Percentiles rank a stretch among this genome's conserved stretches.
Evolutionary conservation across 768 basidiomycete species (phyloP).

Genomic region (Sporobolomyces phaffii): DNA sequence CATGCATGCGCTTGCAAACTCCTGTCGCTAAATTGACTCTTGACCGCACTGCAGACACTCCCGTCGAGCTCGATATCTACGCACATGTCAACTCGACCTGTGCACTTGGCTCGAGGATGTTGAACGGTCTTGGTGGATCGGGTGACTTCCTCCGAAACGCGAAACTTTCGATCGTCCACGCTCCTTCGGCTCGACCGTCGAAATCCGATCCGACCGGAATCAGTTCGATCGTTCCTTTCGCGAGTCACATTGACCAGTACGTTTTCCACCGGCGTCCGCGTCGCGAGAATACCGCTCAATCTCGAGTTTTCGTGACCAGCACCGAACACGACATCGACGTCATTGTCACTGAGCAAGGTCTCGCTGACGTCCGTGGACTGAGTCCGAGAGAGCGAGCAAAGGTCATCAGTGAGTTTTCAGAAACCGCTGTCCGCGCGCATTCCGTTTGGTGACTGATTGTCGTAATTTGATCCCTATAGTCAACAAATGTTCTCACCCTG

Average conservation of each 20-base stretch:
- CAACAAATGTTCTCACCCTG: conserved; percentile 43
- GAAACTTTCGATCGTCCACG: conserved; percentile 42
- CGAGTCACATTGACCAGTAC: conserved; percentile 42
- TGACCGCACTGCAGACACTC: no score
- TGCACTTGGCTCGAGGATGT: conserved; percentile 43
- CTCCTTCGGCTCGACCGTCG: conserved; percentile 39
- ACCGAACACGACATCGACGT: conserved; percentile 37
- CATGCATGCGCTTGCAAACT: no score
- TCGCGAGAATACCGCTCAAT: no score
- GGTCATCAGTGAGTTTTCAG: conserved; percentile 37
- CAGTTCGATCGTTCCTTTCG: conserved; percentile 44
- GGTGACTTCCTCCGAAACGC: conserved; percentile 45
- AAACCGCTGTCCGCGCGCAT: neutral
- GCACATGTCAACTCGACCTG: conserved; percentile 43
- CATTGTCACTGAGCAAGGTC: conserved; percentile 44
- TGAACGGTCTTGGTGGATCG: conserved; percentile 41
- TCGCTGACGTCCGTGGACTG: conserved; percentile 43
- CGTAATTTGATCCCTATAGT: conserved; percentile 10
- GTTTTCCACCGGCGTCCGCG: conserved; percentile 1
- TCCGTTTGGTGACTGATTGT: neutral
- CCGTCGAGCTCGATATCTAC: conserved; percentile 43
- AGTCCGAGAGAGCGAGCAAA: conserved; percentile 42
- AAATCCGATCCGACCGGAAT: conserved; percentile 44
- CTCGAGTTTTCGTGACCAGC: no score
- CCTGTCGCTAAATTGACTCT: no score